These are phyloP conservation scores for Colletotrichum eleusines DNA, from an alignment of 2,329 filamentous ascomycete species.

Conservation along the genomic window DNA sequence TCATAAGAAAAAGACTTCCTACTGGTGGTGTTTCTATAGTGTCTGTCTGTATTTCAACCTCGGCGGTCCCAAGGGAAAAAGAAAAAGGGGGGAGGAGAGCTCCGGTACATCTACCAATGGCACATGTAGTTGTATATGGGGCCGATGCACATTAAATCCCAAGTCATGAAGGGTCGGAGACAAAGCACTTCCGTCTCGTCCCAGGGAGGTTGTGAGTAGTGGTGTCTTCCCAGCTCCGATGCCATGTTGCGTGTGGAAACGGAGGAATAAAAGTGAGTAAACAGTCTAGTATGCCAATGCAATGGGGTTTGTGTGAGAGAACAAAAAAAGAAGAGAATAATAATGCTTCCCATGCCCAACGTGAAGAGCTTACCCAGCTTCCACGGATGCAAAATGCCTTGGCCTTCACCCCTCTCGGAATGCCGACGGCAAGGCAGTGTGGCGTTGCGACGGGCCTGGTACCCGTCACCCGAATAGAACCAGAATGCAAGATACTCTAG, in stretches of 20 bases:
- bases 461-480: slow-evolving; percentile 7
- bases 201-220: neutral
- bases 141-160: slow-evolving; percentile 11
- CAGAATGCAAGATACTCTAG: slow-evolving; percentile 39
- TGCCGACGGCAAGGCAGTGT: neutral
- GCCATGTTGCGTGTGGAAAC: slow-evolving; percentile 28
- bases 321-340: slow-evolving; percentile 11
- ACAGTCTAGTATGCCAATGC: slow-evolving; percentile 21
- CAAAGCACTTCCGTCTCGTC: slow-evolving; percentile 16
- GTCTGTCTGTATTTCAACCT: slow-evolving; percentile 22
- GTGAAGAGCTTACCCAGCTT: slow-evolving; percentile 22
- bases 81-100: neutral
- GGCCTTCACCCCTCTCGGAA: slow-evolving; percentile 16
- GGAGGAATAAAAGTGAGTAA: slow-evolving; percentile 25
- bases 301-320: neutral
- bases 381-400: slow-evolving; percentile 36
- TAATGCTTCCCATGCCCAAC: slow-evolving; percentile 7
- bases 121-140: neutral
- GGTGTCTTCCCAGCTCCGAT: slow-evolving; percentile 27
- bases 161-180: slow-evolving; percentile 25
- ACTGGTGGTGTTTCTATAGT: slow-evolving; percentile 21
- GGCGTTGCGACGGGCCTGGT: slow-evolving; percentile 19
- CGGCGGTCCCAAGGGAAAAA: neutral
- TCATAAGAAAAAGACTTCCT: slow-evolving; percentile 9
- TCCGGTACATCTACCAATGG: slow-evolving; percentile 23